A percentile compares a stretch with the other conserved stretches of the same genome.
phyloP scores from a whole-genome alignment of 345 rosid genomes.

The Pistacia integerrima region DNA sequence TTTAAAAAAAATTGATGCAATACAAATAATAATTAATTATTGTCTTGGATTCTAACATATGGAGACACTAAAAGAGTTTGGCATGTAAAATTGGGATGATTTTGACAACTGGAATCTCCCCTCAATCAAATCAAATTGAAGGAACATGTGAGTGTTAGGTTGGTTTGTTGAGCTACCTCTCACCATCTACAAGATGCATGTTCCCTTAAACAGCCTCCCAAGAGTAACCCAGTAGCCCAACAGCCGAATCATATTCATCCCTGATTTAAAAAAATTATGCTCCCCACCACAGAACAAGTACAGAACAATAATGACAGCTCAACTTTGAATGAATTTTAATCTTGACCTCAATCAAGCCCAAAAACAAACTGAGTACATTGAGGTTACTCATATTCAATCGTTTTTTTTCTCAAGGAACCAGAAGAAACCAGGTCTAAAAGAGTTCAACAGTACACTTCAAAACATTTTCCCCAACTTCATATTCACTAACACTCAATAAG shows the following conservation, averaged over 20 bases:
- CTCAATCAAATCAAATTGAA: conserved; percentile 5
- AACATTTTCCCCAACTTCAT: not conserved
- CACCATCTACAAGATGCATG: conserved; percentile 16
- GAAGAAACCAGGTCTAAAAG: not conserved
- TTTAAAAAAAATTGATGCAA: not conserved
- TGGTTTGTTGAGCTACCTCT: conserved; percentile 30
- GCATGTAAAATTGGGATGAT: not conserved
- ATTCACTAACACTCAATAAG: no score
- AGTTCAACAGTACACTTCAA: not conserved
- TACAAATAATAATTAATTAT: no score
- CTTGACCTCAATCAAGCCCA: no score
- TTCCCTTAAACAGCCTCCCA: not conserved
- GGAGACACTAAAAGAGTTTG: not conserved
- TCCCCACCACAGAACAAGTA: no score
- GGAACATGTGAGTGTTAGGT: conserved; percentile 29
- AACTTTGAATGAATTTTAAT: no score
- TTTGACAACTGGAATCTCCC: not conserved
- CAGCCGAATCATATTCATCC: not conserved
- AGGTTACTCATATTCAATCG: not conserved
- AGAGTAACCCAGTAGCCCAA: not conserved
- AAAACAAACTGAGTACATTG: not conserved
- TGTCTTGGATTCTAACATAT: no score
- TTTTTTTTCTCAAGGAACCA: not conserved
- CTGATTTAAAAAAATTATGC: no score
- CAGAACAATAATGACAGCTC: no score